phyloP scores from a whole-genome alignment of 129 eudicot species.

The Escallonia rubra region DNA sequence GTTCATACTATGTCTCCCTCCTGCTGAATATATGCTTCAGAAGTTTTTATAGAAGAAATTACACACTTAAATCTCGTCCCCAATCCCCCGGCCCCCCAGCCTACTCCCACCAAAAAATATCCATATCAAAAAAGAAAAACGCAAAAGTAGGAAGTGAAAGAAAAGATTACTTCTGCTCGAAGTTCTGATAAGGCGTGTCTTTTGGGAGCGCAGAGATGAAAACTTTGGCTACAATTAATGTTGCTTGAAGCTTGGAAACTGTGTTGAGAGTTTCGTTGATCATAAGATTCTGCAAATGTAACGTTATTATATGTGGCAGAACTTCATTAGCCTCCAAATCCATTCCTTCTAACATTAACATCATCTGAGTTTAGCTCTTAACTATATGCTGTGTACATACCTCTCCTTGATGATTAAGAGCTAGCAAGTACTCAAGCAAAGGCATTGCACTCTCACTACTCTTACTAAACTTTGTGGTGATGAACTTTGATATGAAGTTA shows the following conservation, averaged over 20 bases:
- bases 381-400: slow-evolving; percentile 28
- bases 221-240: slow-evolving; percentile 70
- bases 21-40: no score
- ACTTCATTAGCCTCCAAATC: not conserved
- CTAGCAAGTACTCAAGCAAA: slow-evolving; percentile 65
- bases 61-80: no score
- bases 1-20: no score
- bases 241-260: slow-evolving; percentile 58
- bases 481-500: slow-evolving; percentile 56
- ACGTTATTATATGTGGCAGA: no score
- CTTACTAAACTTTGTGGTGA: slow-evolving; percentile 47
- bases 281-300: slow-evolving; percentile 67
- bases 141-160: no score
- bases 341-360: not conserved
- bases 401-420: slow-evolving; percentile 71
- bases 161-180: slow-evolving; percentile 57
- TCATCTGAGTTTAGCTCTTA: not conserved
- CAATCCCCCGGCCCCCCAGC: no score
- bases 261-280: slow-evolving; percentile 68
- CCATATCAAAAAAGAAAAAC: no score
- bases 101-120: no score
- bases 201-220: slow-evolving; percentile 60
- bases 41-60: no score
- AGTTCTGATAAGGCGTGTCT: slow-evolving; percentile 50
- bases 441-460: slow-evolving; percentile 56